Percentiles rank a stretch among this genome's conserved stretches.
phyloP scores from a whole-genome alignment of 192 early-diverging fungal genomes.

The Rhizophagus sp. region DNA sequence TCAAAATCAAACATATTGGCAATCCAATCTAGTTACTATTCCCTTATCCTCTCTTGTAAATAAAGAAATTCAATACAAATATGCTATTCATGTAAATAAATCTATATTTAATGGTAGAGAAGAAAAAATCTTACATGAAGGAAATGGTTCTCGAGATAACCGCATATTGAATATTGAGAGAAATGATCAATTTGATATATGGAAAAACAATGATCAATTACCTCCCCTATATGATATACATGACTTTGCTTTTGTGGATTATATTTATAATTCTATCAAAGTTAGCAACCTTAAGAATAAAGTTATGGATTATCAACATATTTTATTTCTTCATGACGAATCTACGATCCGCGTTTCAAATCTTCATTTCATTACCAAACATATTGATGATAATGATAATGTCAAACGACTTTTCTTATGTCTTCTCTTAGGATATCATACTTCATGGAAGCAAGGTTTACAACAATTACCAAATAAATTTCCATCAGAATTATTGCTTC shows the following conservation, averaged over 20 bases:
- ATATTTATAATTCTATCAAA: conserved; percentile 9
- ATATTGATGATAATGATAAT: not conserved
- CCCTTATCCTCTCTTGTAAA: not conserved
- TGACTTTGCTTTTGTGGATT: not conserved
- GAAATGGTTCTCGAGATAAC: not conserved
- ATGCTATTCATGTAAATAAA: not conserved
- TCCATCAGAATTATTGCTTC: not conserved
- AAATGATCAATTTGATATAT: not conserved
- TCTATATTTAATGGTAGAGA: not conserved
- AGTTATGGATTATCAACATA: not conserved
- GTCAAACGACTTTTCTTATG: conserved; percentile 9
- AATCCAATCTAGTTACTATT: not conserved
- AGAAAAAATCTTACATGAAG: not conserved
- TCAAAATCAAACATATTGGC: not conserved
- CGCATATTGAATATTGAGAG: not conserved
- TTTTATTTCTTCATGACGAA: not conserved
- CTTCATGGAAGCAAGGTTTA: too few species aligned
- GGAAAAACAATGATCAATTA: not conserved
- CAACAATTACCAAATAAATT: not conserved
- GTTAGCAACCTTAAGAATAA: not conserved
- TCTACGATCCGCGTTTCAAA: not conserved
- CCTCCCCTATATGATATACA: not conserved
- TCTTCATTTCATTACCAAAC: not conserved
- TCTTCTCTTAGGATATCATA: not conserved
- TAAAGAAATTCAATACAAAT: not conserved